Percentiles rank a stretch among this genome's conserved stretches.
Evolutionary conservation across 1,284 basidiomycete species (phyloP).

Genomic region (Fomitopsis betulina): DNA sequence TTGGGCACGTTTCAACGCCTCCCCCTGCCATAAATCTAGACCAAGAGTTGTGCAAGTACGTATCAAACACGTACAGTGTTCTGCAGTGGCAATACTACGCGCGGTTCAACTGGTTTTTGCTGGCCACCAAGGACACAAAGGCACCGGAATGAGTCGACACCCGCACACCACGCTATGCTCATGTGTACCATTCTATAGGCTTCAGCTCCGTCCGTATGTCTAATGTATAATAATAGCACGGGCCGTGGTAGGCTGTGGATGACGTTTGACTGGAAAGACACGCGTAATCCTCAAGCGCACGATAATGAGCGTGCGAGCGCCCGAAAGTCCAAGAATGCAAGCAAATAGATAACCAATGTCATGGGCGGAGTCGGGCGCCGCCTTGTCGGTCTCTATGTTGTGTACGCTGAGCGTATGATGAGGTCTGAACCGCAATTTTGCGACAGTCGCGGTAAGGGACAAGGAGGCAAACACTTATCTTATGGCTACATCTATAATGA

Average conservation of each 20-base stretch:
- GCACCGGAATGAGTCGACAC: background rate
- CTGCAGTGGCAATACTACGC: too few species aligned
- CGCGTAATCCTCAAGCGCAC: background rate
- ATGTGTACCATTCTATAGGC: background rate
- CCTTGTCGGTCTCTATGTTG: background rate
- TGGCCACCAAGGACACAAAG: background rate
- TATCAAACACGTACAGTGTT: too few species aligned
- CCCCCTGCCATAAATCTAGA: too few species aligned
- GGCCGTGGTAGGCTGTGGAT: background rate
- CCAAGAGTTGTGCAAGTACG: background rate
- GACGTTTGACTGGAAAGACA: background rate
- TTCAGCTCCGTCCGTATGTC: background rate
- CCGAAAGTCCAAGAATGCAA: background rate
- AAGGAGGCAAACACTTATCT: background rate
- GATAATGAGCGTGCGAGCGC: background rate
- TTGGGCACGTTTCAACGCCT: background rate
- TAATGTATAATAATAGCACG: background rate
- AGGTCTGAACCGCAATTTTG: background rate
- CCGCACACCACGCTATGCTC: background rate
- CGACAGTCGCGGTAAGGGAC: background rate
- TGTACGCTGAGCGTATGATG: background rate
- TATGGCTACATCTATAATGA: slow-evolving; percentile 3
- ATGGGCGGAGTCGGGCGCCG: background rate
- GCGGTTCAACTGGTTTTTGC: background rate
- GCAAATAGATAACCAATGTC: background rate